Evolutionary conservation across 352 stramenopile species (phyloP).

Genomic region (Phytopythium chamaehyphon): DNA sequence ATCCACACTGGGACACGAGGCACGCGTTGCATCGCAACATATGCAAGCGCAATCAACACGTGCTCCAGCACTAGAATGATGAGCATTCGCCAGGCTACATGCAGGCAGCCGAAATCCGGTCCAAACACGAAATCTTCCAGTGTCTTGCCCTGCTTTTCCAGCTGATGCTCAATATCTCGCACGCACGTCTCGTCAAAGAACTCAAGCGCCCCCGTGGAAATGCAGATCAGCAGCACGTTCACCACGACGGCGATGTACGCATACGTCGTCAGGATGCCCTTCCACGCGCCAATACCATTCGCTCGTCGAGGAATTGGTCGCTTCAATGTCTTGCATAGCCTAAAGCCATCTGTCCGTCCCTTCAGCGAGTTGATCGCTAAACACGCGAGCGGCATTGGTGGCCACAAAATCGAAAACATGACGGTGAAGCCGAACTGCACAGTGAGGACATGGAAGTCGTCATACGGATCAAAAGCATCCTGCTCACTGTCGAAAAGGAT

Average conservation of each 20-base stretch:
- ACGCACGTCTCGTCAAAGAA: conserved; percentile 64
- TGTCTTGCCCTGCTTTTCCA: conserved; percentile 60
- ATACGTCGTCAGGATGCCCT: conserved; percentile 46
- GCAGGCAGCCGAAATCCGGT: conserved; percentile 59
- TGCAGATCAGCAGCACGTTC: conserved; percentile 67
- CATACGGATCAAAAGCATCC: conserved; percentile 70
- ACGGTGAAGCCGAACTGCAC: conserved; percentile 75
- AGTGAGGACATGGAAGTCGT: conserved; percentile 68
- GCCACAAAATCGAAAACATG: conserved; percentile 82
- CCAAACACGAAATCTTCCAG: conserved; percentile 64
- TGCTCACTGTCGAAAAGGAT: conserved; percentile 74
- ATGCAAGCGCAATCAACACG: conserved; percentile 44
- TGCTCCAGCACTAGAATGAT: conserved; percentile 61
- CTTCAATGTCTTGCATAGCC: conserved; percentile 66
- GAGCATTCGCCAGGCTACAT: conserved; percentile 50
- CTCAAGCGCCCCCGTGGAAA: conserved; percentile 64
- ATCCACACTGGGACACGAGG: conserved; percentile 52
- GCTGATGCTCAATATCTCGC: conserved; percentile 44
- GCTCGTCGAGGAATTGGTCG: conserved; percentile 60
- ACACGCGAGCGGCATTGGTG: conserved; percentile 67
- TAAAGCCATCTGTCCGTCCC: conserved; percentile 57
- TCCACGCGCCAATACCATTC: conserved; percentile 76
- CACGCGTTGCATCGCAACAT: conserved; percentile 48
- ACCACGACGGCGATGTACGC: conserved; percentile 70
- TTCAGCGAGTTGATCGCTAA: conserved; percentile 73